Conservation (phyloP, 148 eudicot species). For the Rhododendron molle region DNA sequence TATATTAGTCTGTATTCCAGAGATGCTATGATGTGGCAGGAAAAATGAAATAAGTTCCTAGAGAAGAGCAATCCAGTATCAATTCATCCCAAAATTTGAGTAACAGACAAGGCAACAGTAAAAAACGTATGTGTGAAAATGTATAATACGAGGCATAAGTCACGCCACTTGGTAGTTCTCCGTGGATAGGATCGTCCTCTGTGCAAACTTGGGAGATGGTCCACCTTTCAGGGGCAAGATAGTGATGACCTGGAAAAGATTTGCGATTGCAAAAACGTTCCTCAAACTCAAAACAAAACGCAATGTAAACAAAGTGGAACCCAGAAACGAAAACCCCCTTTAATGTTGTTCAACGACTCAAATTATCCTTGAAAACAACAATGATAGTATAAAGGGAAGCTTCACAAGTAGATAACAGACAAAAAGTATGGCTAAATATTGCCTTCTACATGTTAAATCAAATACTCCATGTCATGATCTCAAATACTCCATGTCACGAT, state of each 20-base stretch:
- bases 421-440: neutral
- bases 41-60: neutral
- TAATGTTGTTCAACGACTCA: neutral
- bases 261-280: neutral
- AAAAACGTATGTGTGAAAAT: neutral
- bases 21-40: neutral
- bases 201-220: constrained; percentile 68
- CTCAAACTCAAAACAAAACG: neutral
- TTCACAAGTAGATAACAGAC: neutral
- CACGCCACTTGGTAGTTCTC: constrained; percentile 86
- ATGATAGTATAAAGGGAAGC: neutral
- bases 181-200: constrained; percentile 58
- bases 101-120: neutral
- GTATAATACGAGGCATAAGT: neutral
- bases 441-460: neutral
- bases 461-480: neutral
- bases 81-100: neutral
- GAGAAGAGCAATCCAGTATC: neutral
- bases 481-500: neutral
- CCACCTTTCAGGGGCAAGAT: constrained; percentile 78
- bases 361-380: neutral
- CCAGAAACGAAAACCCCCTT: neutral
- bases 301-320: neutral
- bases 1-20: neutral
- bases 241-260: constrained; percentile 54